Evolutionary conservation across 129 eudicot species (phyloP).

Genomic region (Ambrosia artemisiifolia): DNA sequence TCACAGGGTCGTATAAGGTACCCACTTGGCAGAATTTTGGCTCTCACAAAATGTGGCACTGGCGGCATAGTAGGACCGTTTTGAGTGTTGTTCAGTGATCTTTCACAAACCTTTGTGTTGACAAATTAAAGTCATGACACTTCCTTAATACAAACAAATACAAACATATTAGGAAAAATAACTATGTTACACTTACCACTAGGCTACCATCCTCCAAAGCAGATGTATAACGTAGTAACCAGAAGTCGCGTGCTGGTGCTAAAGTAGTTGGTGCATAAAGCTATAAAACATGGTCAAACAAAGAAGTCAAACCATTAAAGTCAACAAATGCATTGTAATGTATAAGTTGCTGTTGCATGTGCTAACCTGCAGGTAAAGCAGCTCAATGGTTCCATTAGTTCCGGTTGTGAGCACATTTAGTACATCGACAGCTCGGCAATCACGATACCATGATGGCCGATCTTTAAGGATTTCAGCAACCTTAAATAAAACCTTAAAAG

Average conservation of each 20-base stretch:
- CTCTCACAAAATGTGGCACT: constrained; percentile 78
- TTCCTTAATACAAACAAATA: constrained; percentile 15
- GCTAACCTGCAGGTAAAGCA: constrained; percentile 83
- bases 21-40: constrained; percentile 80
- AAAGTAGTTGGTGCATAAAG: constrained; percentile 93
- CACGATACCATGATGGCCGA: constrained; percentile 91
- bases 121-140: constrained; percentile 9
- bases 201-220: constrained; percentile 87
- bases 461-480: constrained; percentile 93
- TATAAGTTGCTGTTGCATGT: background rate
- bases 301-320: background rate
- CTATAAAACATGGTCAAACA: constrained; percentile 31
- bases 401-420: constrained; percentile 73
- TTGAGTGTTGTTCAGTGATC: constrained; percentile 85
- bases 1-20: constrained; percentile 87
- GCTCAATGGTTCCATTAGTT: constrained; percentile 84
- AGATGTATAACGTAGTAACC: constrained; percentile 82
- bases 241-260: constrained; percentile 93
- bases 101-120: constrained; percentile 64
- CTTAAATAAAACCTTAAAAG: constrained; percentile 28
- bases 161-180: background rate
- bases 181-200: constrained; percentile 53
- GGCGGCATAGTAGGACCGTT: constrained; percentile 95
- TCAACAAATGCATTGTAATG: background rate
- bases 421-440: constrained; percentile 86